These are phyloP conservation scores for Lithohypha guttulata DNA, from an alignment of 2,329 filamentous ascomycete genomes.

Conservation along the genomic window DNA sequence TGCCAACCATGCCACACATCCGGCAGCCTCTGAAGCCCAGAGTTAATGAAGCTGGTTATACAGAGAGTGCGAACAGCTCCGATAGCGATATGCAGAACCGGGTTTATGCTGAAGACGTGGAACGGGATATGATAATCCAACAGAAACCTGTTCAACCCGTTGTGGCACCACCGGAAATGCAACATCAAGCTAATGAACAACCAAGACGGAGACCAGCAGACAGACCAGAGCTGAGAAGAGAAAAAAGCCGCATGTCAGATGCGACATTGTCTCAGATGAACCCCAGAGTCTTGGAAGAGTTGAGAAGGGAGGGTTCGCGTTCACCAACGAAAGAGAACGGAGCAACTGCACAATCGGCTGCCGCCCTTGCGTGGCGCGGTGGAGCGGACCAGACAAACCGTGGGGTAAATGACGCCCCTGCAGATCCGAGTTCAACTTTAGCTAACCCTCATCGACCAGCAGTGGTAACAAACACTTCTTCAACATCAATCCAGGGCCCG, in stretches of 20 bases:
- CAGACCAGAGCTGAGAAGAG: conserved; percentile 65
- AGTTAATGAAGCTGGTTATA: conserved; percentile 14
- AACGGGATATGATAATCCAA: conserved; percentile 28
- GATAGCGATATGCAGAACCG: conserved; percentile 28
- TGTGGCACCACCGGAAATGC: conserved; percentile 64
- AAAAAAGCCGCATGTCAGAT: conserved; percentile 72
- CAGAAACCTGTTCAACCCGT: conserved; percentile 66
- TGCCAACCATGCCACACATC: conserved; percentile 26
- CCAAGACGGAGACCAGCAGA: conserved; percentile 61
- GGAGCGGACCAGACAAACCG: conserved; percentile 27
- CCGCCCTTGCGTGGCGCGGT: conserved; percentile 32
- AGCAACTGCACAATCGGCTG: conserved; percentile 29
- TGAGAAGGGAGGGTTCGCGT: conserved; percentile 45
- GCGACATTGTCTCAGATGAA: conserved; percentile 67
- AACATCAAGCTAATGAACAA: conserved; percentile 59
- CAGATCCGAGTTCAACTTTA: conserved; percentile 15
- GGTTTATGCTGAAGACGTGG: conserved; percentile 23
- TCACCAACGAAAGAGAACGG: conserved; percentile 42
- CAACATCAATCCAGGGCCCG: neutral
- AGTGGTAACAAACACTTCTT: conserved; percentile 24
- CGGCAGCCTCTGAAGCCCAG: conserved; percentile 22
- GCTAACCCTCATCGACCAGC: conserved; percentile 25
- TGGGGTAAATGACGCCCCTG: conserved; percentile 29
- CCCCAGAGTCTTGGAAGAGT: conserved; percentile 3
- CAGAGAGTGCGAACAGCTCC: conserved; percentile 28